Conservation (phyloP, 2,329 filamentous ascomycete species). For the Fusarium sp. region DNA sequence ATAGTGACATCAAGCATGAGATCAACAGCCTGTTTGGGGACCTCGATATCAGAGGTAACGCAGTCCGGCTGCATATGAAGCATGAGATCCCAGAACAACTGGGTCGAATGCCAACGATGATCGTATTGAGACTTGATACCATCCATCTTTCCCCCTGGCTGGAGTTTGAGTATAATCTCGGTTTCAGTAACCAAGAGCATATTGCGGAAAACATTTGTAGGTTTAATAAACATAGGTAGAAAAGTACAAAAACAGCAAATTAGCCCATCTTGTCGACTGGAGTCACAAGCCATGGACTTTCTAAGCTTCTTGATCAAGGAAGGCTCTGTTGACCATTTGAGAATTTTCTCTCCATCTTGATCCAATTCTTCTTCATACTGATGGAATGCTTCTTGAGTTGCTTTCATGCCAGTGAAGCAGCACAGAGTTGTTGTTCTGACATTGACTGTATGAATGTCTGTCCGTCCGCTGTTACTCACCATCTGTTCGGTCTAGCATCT, state of each 20-base stretch:
- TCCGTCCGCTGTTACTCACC: background rate
- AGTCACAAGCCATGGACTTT: too few relatives aligned
- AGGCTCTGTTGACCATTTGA: too few relatives aligned
- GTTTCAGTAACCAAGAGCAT: too few relatives aligned
- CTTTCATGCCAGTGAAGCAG: background rate
- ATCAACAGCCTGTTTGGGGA: conserved; percentile 12
- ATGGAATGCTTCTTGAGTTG: background rate
- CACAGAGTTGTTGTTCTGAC: background rate
- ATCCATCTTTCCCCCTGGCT: background rate
- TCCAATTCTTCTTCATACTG: accelerated
- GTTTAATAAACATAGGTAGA: too few relatives aligned
- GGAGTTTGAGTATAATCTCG: too few relatives aligned
- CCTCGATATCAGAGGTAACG: background rate
- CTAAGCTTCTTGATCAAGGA: too few relatives aligned
- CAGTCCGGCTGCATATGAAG: conserved; percentile 37
- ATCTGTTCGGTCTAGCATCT: background rate
- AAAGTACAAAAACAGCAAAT: too few relatives aligned
- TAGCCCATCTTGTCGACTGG: too few relatives aligned
- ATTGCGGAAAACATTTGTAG: too few relatives aligned
- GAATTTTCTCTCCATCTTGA: too few relatives aligned
- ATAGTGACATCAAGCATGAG: conserved; percentile 23
- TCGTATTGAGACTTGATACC: conserved; percentile 12
- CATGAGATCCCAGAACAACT: conserved; percentile 33
- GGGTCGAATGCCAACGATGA: conserved; percentile 22
- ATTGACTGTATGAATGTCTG: background rate